Evolutionary conservation across 176 grass and related monocot genomes (phyloP), one percentile per base, ranked within the genome.

Genomic region (Musa itinerans): DNA sequence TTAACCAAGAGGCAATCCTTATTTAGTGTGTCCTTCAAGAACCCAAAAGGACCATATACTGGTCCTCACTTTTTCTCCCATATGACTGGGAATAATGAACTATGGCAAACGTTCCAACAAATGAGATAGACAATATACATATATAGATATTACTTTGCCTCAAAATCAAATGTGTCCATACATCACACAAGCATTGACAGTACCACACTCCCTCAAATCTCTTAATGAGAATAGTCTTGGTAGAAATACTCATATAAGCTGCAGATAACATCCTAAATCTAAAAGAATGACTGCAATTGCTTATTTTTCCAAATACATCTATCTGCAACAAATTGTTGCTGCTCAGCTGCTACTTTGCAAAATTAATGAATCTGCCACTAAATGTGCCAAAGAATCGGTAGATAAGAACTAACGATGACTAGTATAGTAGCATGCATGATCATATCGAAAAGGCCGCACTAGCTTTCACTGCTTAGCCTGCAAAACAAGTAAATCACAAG

Each of bases 391-490:
- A 50, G 34, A 69, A 69, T 61, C 19, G 13, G 27, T 69, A 11
- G 16, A 2, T 9, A 17, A 6, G 67, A n/a, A 69, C 13, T 9
- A 19, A 43, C 34, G 34, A 6, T 50, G 16, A 69, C 63, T 69
- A 19, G 10, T 9, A 48, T 34, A 4, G 29, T 34, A 34, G 29
- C 29, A 34, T 34, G 29, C 3, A 34, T 34, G 29, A 34, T 43
- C 34, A 43, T 43, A 43, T 43, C 34, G 34, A 5, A 43, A 43
- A 43, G 34, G 34, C 34, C 0, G 34, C 34, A 43, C 34, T 43
- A 43, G 12, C 26, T 69, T 49, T 69, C 29, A 69, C 67, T 69
- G 67, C 67, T 69, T 69, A 16, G 67, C 67, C 67, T 69, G 67
- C 67, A 69, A 50, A 69, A 19, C 67, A 50, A 49, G 24, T 50